These are phyloP conservation scores for Podila epigama DNA, from an alignment of 192 early-diverging fungal species.

Conservation along the genomic window DNA sequence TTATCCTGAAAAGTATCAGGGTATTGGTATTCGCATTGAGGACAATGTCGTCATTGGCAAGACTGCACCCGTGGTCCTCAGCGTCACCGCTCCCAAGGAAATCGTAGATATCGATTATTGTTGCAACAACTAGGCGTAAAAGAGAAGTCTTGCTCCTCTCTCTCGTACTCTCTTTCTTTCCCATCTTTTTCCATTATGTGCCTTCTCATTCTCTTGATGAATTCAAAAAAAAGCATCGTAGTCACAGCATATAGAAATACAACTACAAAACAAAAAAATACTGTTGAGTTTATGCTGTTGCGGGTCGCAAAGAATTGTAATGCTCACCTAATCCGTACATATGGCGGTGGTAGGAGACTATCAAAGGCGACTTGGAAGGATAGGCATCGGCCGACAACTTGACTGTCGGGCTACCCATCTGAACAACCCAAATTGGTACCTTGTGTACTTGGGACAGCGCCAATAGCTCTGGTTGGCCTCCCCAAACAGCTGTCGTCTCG, in stretches of 20 bases:
- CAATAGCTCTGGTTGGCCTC: slow-evolving; percentile 90
- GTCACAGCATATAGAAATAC: neutral
- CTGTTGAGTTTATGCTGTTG: no score
- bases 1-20: slow-evolving; percentile 84
- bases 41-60: slow-evolving; percentile 90
- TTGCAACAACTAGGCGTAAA: slow-evolving; percentile 8
- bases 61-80: slow-evolving; percentile 73
- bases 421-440: slow-evolving; percentile 85
- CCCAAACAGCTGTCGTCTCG: slow-evolving; percentile 88
- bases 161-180: no score
- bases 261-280: no score
- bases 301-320: slow-evolving; percentile 80
- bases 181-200: no score
- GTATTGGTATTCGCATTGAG: slow-evolving; percentile 95
- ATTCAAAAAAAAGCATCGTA: neutral
- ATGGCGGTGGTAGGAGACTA: slow-evolving; percentile 87
- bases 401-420: slow-evolving; percentile 79
- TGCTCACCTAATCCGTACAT: slow-evolving; percentile 94
- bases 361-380: slow-evolving; percentile 62
- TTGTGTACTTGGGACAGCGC: slow-evolving; percentile 79
- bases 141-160: no score
- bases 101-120: slow-evolving; percentile 80
- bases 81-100: slow-evolving; percentile 81
- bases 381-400: slow-evolving; percentile 81
- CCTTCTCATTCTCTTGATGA: no score